These are phyloP conservation scores for Fistulinella staudtii DNA, from an alignment of 1,284 basidiomycete genomes.

Conservation along the genomic window DNA sequence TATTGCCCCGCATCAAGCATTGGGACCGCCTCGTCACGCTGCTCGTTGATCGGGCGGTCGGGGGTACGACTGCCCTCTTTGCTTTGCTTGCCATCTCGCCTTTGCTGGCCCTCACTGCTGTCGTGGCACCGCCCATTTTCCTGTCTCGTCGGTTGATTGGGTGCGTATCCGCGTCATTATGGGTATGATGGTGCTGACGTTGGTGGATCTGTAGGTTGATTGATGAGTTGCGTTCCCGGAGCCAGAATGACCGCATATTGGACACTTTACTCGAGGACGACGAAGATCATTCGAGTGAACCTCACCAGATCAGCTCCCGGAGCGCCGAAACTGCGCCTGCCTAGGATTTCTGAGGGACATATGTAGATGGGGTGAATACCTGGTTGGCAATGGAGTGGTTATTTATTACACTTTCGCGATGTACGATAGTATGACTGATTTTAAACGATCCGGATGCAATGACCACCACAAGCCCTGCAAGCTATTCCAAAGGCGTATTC, in stretches of 20 bases:
- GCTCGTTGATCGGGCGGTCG: constrained; percentile 5
- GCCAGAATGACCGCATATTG: constrained; percentile 7
- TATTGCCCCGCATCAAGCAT: constrained; percentile 18
- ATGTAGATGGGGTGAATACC: too few relatives aligned
- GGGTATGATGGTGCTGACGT: constrained; percentile 4
- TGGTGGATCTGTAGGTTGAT: constrained; percentile 7
- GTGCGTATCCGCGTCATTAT: constrained; percentile 13
- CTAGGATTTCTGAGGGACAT: too few relatives aligned
- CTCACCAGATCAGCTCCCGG: too few relatives aligned
- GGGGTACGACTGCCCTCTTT: constrained; percentile 10
- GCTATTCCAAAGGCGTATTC: too few relatives aligned
- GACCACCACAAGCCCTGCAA: too few relatives aligned
- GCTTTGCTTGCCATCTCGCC: constrained; percentile 15
- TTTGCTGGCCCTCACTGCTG: constrained; percentile 11
- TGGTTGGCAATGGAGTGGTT: too few relatives aligned
- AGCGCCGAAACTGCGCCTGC: too few relatives aligned
- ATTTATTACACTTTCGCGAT: too few relatives aligned
- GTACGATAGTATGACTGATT: too few relatives aligned
- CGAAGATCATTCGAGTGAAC: too few relatives aligned
- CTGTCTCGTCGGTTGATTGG: constrained; percentile 6
- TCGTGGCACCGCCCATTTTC: constrained; percentile 6
- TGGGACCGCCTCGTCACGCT: constrained; percentile 12
- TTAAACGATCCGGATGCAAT: too few relatives aligned
- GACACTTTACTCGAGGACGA: not conserved
- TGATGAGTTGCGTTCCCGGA: not conserved